Conservation (phyloP, 176 grass and related monocot species). For the Oryza meyeriana region DNA sequence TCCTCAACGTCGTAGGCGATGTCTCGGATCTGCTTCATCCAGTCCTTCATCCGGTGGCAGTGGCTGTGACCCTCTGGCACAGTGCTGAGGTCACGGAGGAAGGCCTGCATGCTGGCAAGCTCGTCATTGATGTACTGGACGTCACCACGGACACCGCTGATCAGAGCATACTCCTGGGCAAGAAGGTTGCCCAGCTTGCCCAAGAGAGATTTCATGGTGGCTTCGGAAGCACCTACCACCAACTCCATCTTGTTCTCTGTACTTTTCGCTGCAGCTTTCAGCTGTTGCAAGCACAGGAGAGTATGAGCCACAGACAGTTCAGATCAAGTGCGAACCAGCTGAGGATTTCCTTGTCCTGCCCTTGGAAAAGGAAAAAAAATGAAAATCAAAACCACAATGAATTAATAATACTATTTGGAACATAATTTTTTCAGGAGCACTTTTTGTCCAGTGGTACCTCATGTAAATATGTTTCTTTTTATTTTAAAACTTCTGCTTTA, state of each 20-base stretch:
- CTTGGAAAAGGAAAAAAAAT: too few species aligned
- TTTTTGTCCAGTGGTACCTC: too few species aligned
- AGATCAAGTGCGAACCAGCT: too few species aligned
- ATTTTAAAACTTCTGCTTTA: too few species aligned
- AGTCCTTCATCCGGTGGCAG: background rate
- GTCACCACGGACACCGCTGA: background rate
- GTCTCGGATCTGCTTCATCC: conserved; percentile 31
- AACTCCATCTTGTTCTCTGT: background rate
- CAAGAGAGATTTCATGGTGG: background rate
- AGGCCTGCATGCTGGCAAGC: background rate
- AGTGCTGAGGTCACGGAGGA: background rate
- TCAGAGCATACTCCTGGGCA: background rate
- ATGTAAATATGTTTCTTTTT: too few species aligned
- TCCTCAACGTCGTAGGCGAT: background rate
- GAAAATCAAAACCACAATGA: too few species aligned
- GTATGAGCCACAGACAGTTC: too few species aligned
- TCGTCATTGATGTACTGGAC: conserved; percentile 11
- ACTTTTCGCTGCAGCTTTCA: too few species aligned
- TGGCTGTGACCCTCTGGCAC: background rate
- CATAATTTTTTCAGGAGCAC: too few species aligned
- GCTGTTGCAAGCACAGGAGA: too few species aligned
- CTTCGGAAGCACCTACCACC: background rate
- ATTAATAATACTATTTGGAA: too few species aligned
- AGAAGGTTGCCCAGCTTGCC: background rate
- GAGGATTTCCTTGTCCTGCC: too few species aligned